Conservation (phyloP, 2,329 filamentous ascomycete genomes). For the Verticillium dahliae region DNA sequence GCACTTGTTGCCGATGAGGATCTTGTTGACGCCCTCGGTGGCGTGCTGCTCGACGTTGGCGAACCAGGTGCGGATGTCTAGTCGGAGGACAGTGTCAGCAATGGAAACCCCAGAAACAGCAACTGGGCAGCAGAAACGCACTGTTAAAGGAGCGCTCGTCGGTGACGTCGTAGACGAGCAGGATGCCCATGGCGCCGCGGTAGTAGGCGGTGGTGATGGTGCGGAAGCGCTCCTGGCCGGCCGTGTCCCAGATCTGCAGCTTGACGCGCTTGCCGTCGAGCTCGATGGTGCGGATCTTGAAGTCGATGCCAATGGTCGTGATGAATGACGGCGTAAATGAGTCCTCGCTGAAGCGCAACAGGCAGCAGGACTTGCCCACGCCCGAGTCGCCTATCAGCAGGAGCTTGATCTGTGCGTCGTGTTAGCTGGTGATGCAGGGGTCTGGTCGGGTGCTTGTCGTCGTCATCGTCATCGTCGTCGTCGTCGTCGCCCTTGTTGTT, state of each 20-base stretch:
- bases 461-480: neutral
- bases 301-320: conserved; percentile 98
- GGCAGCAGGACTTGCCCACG: conserved; percentile 94
- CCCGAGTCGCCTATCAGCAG: conserved; percentile 94
- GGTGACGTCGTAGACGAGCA: conserved; percentile 99
- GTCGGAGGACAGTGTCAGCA: neutral
- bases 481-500: too few relatives aligned
- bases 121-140: conserved; percentile 35
- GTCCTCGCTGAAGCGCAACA: conserved; percentile 94
- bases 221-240: conserved; percentile 97
- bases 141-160: conserved; percentile 99
- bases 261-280: conserved; percentile 98
- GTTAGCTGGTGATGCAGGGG: neutral
- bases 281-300: conserved; percentile 99
- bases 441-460: neutral
- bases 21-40: conserved; percentile 98
- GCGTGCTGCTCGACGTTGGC: conserved; percentile 99
- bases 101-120: neutral
- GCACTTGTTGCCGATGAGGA: conserved; percentile 98
- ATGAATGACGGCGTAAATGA: conserved; percentile 97
- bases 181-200: conserved; percentile 97
- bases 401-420: conserved; percentile 72
- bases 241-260: conserved; percentile 99
- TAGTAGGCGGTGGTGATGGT: conserved; percentile 99
- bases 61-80: conserved; percentile 99